Evolutionary conservation across 495 filamentous ascomycete genomes (phyloP).

Genomic region (Cladorrhinum samala): DNA sequence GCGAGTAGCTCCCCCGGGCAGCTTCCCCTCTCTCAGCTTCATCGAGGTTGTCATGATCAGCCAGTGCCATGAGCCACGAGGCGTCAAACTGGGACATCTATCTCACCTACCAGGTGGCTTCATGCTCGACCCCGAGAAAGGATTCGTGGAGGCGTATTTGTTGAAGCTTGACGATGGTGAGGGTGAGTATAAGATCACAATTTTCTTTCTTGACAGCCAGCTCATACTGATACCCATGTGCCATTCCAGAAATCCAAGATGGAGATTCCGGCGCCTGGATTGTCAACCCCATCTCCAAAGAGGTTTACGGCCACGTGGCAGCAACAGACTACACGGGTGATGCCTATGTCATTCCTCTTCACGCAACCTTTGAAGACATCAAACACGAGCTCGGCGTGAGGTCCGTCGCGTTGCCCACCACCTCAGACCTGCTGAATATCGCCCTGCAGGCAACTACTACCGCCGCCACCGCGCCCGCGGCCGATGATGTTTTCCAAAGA

Average conservation of each 20-base stretch:
- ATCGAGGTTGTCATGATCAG: conserved; percentile 10
- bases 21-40: conserved; percentile 2
- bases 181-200: background rate
- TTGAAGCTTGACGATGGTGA: conserved; percentile 8
- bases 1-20: conserved; percentile 1
- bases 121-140: conserved; percentile 7
- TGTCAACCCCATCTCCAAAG: conserved; percentile 13
- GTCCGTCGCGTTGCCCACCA: conserved; percentile 9
- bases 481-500: too few relatives aligned
- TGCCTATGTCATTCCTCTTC: conserved; percentile 22
- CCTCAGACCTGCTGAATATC: conserved; percentile 3
- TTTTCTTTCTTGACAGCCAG: background rate
- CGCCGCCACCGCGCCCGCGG: too few relatives aligned
- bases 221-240: background rate
- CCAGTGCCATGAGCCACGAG: background rate
- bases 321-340: conserved; percentile 23
- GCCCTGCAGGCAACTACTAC: background rate
- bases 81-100: conserved; percentile 4
- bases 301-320: conserved; percentile 22
- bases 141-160: conserved; percentile 11
- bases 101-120: conserved; percentile 10
- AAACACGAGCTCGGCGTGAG: conserved; percentile 7
- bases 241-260: conserved; percentile 8
- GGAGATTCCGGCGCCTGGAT: conserved; percentile 30
- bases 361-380: conserved; percentile 20